A percentile compares a stretch with the other conserved stretches of the same genome.
Evolutionary conservation across 2,329 filamentous ascomycete genomes (phyloP).

Genomic region (Pyrenophora teres): DNA sequence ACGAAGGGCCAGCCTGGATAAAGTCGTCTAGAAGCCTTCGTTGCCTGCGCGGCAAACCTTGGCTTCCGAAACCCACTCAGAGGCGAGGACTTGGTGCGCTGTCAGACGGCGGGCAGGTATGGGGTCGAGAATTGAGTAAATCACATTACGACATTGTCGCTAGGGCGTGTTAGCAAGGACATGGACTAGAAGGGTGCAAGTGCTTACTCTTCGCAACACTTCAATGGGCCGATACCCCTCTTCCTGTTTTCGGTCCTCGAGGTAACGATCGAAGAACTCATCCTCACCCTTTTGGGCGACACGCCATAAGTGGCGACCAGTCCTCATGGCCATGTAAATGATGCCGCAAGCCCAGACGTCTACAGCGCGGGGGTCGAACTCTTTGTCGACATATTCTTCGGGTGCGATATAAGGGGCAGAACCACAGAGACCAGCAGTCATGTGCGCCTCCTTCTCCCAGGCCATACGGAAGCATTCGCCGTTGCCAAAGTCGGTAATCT

Average conservation of each 20-base stretch:
- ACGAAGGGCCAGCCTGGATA: constrained; percentile 10
- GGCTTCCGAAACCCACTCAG: constrained; percentile 98
- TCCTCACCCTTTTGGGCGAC: constrained; percentile 97
- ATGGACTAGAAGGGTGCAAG: not conserved
- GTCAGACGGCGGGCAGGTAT: constrained; percentile 92
- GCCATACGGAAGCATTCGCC: constrained; percentile 99
- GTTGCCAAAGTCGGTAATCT: constrained; percentile 98
- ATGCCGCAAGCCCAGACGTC: constrained; percentile 98
- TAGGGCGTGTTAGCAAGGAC: constrained; percentile 48
- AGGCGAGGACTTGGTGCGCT: constrained; percentile 94
- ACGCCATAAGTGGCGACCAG: constrained; percentile 92
- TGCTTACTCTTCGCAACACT: constrained; percentile 85
- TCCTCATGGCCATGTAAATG: constrained; percentile 99
- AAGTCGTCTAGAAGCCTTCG: constrained; percentile 74
- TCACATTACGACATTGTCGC: constrained; percentile 97
- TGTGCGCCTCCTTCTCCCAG: constrained; percentile 97
- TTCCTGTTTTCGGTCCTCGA: constrained; percentile 90
- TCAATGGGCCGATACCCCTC: constrained; percentile 97
- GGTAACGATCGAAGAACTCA: constrained; percentile 93
- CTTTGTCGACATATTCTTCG: constrained; percentile 92
- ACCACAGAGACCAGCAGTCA: constrained; percentile 95
- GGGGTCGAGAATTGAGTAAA: constrained; percentile 97
- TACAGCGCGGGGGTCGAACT: constrained; percentile 96
- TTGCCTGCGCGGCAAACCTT: constrained; percentile 96
- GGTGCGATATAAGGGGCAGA: constrained; percentile 97